Conservation (phyloP, 345 rosid genomes). For the Capsella bursapastoris region DNA sequence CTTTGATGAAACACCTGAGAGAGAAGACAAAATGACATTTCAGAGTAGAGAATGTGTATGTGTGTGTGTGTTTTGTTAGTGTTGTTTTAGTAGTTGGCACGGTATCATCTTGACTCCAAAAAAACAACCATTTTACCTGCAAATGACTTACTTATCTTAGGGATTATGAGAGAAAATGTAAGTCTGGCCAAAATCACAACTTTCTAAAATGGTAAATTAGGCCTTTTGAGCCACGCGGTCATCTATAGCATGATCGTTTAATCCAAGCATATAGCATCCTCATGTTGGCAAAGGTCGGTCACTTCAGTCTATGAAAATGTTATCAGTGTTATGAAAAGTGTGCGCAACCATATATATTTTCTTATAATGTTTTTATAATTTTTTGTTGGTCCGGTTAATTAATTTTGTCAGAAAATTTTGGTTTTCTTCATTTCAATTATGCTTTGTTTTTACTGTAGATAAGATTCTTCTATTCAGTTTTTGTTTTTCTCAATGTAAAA, state of each 20-base stretch:
- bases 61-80: conserved; percentile 40
- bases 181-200: neutral
- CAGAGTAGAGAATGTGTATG: conserved; percentile 44
- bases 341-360: too few relatives aligned
- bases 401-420: neutral
- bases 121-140: conserved; percentile 10
- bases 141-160: conserved; percentile 20
- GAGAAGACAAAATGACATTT: conserved; percentile 27
- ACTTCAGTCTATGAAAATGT: neutral
- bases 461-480: neutral
- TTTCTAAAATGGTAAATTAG: neutral
- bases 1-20: conserved; percentile 36
- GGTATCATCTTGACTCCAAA: conserved; percentile 23
- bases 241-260: neutral
- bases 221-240: neutral
- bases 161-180: neutral
- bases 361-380: neutral
- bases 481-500: neutral
- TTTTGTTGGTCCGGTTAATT: neutral
- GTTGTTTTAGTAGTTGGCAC: conserved; percentile 38
- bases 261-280: neutral
- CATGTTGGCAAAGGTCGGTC: neutral
- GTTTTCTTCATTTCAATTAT: neutral
- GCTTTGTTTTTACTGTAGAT: neutral
- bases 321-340: neutral